Conservation (phyloP, 2,329 filamentous ascomycete genomes). For the Beauveria asiatica region DNA sequence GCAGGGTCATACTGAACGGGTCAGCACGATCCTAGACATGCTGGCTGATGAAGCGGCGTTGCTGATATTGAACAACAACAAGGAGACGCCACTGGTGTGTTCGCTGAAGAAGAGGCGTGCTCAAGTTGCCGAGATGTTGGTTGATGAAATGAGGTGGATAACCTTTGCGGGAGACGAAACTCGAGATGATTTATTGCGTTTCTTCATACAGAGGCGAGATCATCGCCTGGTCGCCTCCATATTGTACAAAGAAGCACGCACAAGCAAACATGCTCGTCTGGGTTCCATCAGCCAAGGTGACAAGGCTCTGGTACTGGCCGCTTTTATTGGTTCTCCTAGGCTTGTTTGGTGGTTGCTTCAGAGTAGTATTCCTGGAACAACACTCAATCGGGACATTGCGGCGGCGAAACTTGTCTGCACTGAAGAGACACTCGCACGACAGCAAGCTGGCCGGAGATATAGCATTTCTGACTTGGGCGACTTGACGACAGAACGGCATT, state of each 20-base stretch:
- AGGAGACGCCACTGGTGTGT: background rate
- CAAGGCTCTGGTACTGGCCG: background rate
- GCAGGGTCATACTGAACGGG: background rate
- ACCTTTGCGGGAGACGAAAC: background rate
- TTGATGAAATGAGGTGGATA: background rate
- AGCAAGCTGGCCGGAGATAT: no score
- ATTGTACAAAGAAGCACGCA: background rate
- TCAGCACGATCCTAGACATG: background rate
- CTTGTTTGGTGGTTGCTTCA: background rate
- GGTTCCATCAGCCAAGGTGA: background rate
- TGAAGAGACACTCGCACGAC: no score
- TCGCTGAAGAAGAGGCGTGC: background rate
- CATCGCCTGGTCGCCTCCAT: background rate
- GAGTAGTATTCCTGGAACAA: background rate
- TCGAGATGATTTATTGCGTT: background rate
- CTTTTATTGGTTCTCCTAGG: background rate
- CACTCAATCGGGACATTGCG: no score
- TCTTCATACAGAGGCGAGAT: background rate
- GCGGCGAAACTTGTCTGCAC: no score
- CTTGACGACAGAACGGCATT: no score
- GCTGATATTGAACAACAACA: background rate
- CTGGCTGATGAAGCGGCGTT: no score
- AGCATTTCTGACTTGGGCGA: no score
- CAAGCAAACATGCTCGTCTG: background rate
- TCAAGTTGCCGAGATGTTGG: background rate